Conservation (phyloP, 2,329 filamentous ascomycete species). For the Exophiala oligosperma region DNA sequence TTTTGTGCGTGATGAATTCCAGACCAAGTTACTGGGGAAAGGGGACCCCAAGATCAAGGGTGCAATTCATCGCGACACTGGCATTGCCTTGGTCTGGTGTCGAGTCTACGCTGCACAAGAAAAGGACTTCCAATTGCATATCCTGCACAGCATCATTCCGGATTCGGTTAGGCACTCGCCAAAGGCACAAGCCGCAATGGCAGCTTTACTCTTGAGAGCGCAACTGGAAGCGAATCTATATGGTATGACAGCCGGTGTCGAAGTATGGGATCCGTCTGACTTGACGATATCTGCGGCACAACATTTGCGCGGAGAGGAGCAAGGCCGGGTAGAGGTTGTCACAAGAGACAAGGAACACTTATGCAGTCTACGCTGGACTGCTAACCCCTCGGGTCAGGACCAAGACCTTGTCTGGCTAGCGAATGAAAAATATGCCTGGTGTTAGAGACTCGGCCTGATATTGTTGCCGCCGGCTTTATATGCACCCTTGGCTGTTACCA, state of each 20-base stretch:
- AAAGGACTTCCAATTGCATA: conserved; percentile 42
- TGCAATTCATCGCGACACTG: conserved; percentile 50
- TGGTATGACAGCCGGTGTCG: conserved; percentile 63
- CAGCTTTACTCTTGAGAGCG: conserved; percentile 65
- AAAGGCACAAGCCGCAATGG: conserved; percentile 45
- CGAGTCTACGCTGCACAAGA: conserved; percentile 36
- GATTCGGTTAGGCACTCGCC: conserved; percentile 41
- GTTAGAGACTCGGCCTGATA: conserved; percentile 32
- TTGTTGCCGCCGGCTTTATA: background rate
- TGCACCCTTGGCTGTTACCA: background rate
- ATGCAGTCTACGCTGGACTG: conserved; percentile 47
- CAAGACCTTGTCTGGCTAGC: conserved; percentile 46
- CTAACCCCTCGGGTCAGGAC: conserved; percentile 32
- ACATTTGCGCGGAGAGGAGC: conserved; percentile 23
- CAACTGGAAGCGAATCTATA: conserved; percentile 70
- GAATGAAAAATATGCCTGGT: conserved; percentile 54
- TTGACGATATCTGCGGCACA: conserved; percentile 47
- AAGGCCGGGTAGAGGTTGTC: conserved; percentile 39
- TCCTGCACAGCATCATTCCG: conserved; percentile 37
- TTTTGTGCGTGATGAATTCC: conserved; percentile 77
- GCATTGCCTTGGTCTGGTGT: conserved; percentile 42
- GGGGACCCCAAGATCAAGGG: conserved; percentile 63
- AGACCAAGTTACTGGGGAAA: conserved; percentile 60
- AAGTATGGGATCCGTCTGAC: conserved; percentile 79
- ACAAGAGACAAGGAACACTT: conserved; percentile 49